phyloP scores from a whole-genome alignment of 495 filamentous ascomycete species.

The Aspergillus funiculosus region DNA sequence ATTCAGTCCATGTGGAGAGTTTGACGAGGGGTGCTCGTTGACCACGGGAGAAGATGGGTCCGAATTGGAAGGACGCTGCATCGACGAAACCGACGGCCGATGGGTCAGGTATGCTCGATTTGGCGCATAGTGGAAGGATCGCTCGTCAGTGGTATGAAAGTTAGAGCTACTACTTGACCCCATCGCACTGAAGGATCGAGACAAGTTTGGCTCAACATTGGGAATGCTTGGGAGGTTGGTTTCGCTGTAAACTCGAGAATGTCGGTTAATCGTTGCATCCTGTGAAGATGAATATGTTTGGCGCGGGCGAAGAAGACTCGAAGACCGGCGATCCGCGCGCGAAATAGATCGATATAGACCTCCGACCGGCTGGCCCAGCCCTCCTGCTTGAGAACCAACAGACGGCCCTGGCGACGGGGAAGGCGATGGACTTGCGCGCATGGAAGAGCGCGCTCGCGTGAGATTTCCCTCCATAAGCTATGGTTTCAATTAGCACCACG shows the following conservation, averaged over 20 bases:
- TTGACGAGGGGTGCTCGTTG: slow-evolving; percentile 19
- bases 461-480: slow-evolving; percentile 92
- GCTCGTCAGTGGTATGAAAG: slow-evolving; percentile 34
- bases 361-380: slow-evolving; percentile 32
- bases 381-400: slow-evolving; percentile 20
- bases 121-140: slow-evolving; percentile 38
- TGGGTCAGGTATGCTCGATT: slow-evolving; percentile 38
- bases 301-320: slow-evolving; percentile 34
- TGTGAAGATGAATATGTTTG: slow-evolving; percentile 32
- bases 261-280: slow-evolving; percentile 40
- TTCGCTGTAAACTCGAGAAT: slow-evolving; percentile 53
- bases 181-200: slow-evolving; percentile 41
- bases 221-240: slow-evolving; percentile 43
- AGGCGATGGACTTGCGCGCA: slow-evolving; percentile 54
- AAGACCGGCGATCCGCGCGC: slow-evolving; percentile 33
- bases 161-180: slow-evolving; percentile 35
- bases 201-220: slow-evolving; percentile 23
- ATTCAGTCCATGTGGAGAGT: slow-evolving; percentile 28
- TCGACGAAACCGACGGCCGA: slow-evolving; percentile 33
- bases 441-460: slow-evolving; percentile 67
- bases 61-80: slow-evolving; percentile 17
- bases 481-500: not conserved
- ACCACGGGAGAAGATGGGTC: slow-evolving; percentile 4
- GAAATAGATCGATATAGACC: slow-evolving; percentile 43
- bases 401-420: slow-evolving; percentile 45